Base-by-base conservation (phyloP, 768 basidiomycete genomes). In the Termitomyces sp. region DNA sequence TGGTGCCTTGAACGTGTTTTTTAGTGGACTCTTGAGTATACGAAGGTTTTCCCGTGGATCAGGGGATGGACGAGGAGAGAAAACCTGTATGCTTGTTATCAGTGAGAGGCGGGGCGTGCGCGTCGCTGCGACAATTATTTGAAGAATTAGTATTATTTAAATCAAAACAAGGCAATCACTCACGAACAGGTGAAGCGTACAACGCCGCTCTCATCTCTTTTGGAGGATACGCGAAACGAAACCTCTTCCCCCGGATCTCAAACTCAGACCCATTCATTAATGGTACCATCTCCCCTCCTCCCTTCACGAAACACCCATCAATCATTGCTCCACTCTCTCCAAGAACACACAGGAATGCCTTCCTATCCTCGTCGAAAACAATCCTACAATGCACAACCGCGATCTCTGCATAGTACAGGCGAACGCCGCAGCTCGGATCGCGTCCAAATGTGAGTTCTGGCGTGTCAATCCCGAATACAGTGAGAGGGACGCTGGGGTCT, bases 31-130 rank as follows among this genome's bases (percentile, higher is more conserved):
- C 64, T 84, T 80, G 3, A 90, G 75, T 32, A 87, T 73, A 8
- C 80, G 75, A 1, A 90, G 76, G 58, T 88, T 88, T 66, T 83
- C 83, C 30, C 74, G 70, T 2, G 86, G 83, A 63, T 86, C 78
- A 3, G 70, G 68, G 35, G 80, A 83, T 0, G 84, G 85, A 3
- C 80, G 69, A 1, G 88, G 89, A 1, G 82, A 81, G 68, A 89
- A 88, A 5, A 91, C 86, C 62, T 88, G 81, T 0, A 86, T 86
- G 54, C 82, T 83, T 25, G 83, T 76, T 34, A 91, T 88, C 85
- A 91, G 87, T 2, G 86, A 88, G 57, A 91, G 77, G 28, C 88
- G 81, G 2, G 86, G 76, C 2, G 79, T 76, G 21, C 81, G 76
- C 49, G 75, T 75, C 23, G 67, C 65, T 21, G 72, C 52, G 64